Evolutionary conservation across 371 early-diverging fungal genomes (phyloP), one percentile per base, ranked within the genome.

Genomic region (Caulochytrium protostelioides): DNA sequence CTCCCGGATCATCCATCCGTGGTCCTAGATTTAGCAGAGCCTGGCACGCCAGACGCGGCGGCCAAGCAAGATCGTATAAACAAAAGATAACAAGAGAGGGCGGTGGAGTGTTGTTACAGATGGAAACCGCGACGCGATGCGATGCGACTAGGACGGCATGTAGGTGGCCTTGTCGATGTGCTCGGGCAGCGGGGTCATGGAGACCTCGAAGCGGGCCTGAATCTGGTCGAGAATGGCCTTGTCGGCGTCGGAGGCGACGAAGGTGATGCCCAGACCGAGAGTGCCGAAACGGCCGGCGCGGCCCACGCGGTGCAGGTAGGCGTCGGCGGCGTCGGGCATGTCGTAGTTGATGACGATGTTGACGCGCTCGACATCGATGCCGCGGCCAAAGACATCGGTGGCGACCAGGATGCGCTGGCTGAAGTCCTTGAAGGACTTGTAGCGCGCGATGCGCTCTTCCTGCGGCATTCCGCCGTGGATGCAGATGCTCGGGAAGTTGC

Each of bases 211-310:
- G 36, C 84, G 71, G 31, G 75, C 77, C 62, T 97, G 97, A 23
- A 98, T 83, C 37, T 79, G 65, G 49, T 85, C 79, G 30, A 97
- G 53, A 1, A 76, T 60, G 27, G 61, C 57, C 16, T 72, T 64
- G 50, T 97, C 97, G 33, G 74, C 82, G 14, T 77, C 76, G 20
- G 74, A 76, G 12, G 86, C 65, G n/a, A 95, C 83, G 62, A 97
- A 92, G 5, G 90, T 89, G 37, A 99, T 76, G 32, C 87, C 95
- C 22, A 91, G 62, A 57, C 97, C 98, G 70, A 90, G 85, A 50
- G 97, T 95, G 57, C 95, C 99, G 58, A 99, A 99, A 70, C 99
- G 82, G 42, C 98, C 99, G 33, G 97, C 95, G 73, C 98, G 84
- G 35, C 98, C 99, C 47, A 72, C 83, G 34, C 97, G 66, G 50